These are phyloP conservation scores for Coffea eugenioides DNA, from an alignment of 257 asterid genomes.

Conservation along the genomic window DNA sequence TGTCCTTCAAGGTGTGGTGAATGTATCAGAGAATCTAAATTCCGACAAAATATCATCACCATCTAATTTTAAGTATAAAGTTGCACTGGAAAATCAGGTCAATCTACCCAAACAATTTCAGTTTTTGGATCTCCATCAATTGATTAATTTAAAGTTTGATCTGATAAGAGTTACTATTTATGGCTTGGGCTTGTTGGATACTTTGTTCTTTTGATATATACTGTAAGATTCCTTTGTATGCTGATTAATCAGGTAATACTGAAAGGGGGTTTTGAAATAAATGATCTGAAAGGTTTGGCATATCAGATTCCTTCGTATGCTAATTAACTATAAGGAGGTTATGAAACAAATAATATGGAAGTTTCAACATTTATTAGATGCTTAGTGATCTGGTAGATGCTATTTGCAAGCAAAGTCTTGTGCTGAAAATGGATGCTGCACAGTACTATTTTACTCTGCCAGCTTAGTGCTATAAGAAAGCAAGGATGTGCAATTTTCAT, in stretches of 20 bases:
- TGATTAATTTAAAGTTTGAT: not conserved
- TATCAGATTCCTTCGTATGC: not conserved
- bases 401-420: not conserved
- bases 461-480: not conserved
- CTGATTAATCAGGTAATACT: not conserved
- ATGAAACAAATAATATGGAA: not conserved
- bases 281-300: not conserved
- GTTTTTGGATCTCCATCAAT: slow-evolving; percentile 20
- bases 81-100: slow-evolving; percentile 96
- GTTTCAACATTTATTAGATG: not conserved
- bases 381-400: not conserved
- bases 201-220: not conserved
- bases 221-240: not conserved
- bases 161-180: not conserved
- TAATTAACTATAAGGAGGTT: no score
- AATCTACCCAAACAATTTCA: not conserved
- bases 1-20: slow-evolving; percentile 74
- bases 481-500: not conserved
- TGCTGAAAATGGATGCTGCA: not conserved
- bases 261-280: not conserved
- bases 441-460: not conserved
- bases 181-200: not conserved
- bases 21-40: slow-evolving; percentile 70
- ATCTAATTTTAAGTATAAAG: slow-evolving; percentile 76
- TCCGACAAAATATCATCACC: slow-evolving; percentile 70